phyloP scores from a whole-genome alignment of 2,329 filamentous ascomycete genomes.

The Aspergillus glaucus region DNA sequence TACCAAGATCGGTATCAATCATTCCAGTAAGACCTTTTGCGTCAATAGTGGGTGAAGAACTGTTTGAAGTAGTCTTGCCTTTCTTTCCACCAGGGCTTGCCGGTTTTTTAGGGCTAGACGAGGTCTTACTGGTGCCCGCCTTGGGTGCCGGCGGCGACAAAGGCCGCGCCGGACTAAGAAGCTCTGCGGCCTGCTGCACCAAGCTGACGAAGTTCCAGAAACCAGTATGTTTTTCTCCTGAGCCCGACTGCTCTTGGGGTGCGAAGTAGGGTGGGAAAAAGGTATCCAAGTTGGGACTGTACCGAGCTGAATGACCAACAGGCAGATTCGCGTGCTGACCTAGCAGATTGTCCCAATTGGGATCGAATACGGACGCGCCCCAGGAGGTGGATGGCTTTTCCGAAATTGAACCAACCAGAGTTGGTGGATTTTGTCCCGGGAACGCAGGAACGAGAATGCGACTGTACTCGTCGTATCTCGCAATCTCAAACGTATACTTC shows the following conservation, averaged over 20 bases:
- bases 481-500: constrained; percentile 38
- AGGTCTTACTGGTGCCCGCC: background rate
- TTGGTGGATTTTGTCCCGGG: constrained; percentile 5
- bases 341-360: constrained; percentile 37
- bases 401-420: constrained; percentile 12
- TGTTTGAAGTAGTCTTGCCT: background rate
- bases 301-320: constrained; percentile 29
- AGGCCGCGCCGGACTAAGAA: constrained; percentile 21
- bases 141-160: background rate
- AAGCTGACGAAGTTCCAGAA: constrained; percentile 32
- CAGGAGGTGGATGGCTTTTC: constrained; percentile 25
- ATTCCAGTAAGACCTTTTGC: constrained; percentile 5
- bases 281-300: constrained; percentile 23
- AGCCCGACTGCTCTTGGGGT: constrained; percentile 8
- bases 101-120: background rate
- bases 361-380: constrained; percentile 32
- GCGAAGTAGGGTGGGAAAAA: constrained; percentile 36
- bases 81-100: background rate
- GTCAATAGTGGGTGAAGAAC: constrained; percentile 4
- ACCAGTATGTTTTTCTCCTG: constrained; percentile 17
- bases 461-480: constrained; percentile 36
- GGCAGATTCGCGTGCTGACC: constrained; percentile 29
- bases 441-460: constrained; percentile 8
- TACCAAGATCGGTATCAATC: constrained; percentile 22
- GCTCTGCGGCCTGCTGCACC: constrained; percentile 27